Evolutionary conservation across 768 basidiomycete species (phyloP).

Genomic region (Tricholoma flavovirens): DNA sequence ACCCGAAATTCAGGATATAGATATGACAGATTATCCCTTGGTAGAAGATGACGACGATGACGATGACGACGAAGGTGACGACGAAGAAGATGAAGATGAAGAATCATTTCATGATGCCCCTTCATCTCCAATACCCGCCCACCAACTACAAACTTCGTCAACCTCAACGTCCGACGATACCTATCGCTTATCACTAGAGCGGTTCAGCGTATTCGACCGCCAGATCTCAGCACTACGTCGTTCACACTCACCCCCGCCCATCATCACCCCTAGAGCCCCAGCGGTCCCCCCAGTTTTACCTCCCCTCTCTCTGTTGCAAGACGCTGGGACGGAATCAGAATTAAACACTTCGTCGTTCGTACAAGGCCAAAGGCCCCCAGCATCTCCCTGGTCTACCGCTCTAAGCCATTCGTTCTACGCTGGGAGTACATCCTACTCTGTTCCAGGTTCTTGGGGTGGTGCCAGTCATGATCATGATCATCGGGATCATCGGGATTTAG

Average conservation of each 20-base stretch:
- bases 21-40: constrained; percentile 41
- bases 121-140: constrained; percentile 2
- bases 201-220: constrained; percentile 49
- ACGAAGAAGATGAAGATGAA: constrained; percentile 10
- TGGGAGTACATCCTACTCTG: neutral
- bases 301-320: constrained; percentile 26
- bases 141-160: constrained; percentile 4
- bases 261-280: constrained; percentile 14
- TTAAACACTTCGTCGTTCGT: neutral
- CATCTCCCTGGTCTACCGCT: neutral
- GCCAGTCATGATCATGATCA: neutral
- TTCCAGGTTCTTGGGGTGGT: neutral
- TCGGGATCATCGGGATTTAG: neutral
- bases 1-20: constrained; percentile 44
- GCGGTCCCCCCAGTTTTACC: constrained; percentile 31
- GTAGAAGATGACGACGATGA: constrained; percentile 5
- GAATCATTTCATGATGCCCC: neutral
- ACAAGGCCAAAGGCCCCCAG: neutral
- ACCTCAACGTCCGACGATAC: constrained; percentile 25
- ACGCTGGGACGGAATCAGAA: neutral
- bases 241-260: constrained; percentile 23
- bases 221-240: constrained; percentile 45
- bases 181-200: constrained; percentile 41
- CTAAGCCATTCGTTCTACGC: neutral
- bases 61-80: constrained; percentile 3